Evolutionary conservation across 1,284 basidiomycete genomes (phyloP), one percentile per base, ranked within the genome.

Genomic region (Cutaneotrichosporon arboriforme): DNA sequence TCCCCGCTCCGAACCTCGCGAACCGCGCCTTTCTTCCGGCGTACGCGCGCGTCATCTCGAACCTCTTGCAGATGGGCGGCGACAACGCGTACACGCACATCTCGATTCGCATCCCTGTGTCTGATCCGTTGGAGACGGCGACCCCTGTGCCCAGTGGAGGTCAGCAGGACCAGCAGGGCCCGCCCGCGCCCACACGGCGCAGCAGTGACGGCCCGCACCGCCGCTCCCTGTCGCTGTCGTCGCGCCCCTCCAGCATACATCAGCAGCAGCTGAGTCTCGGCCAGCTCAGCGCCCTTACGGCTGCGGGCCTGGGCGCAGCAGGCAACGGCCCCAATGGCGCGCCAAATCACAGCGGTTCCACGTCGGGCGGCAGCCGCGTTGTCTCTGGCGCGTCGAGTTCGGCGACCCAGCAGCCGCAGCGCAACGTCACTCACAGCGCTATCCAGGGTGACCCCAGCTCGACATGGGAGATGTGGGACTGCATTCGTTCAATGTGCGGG

Each of bases 391-490:
- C 39, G 4, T 20, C 15, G 20, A 49, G 36, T 22, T 31, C 44
- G 14, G 44, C 38, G 34, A 46, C 36, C n/a, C n/a, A n/a, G 22
- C 37, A 36, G 18, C 35, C 45, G n/a, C 51, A 51, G 58, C 52
- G 12, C n/a, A 60, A 49, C 35, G 43, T 57, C 18, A 59, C 57
- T 10, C 53, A 55, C 45, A 45, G 39, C 8, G 51, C 51, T 4
- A 55, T 57, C 7, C 48, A 55, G 81, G 79, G 79, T 8, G 86
- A 90, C 60, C 80, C 88, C 20, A 86, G 87, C 66, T 84, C 83
- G 5, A 90, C 88, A 1, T 99, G 94, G 93, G 93, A 98, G 72
- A 91, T 92, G 80, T 99, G 96, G 96, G 93, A 97, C 73, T 81
- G 85, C 43, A 88, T 98, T 55, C 81, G 92, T 54, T 84, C 85